Evolutionary conservation across 1,139 yeast species (phyloP).

Genomic region (Candida freyschussii): DNA sequence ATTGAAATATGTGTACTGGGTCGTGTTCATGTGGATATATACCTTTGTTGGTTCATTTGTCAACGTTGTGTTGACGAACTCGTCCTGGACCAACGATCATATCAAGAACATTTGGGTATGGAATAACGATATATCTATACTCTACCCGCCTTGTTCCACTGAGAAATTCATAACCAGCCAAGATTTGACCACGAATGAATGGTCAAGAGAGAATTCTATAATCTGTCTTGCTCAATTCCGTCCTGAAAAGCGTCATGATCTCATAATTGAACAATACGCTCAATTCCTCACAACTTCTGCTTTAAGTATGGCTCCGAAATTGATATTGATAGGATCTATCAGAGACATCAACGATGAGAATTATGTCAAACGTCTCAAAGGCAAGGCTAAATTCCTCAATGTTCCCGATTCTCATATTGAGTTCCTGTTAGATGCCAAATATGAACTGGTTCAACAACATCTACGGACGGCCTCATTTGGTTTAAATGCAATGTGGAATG

Average conservation of each 20-base stretch:
- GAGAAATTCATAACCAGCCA: constrained; percentile 36
- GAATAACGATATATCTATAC: constrained; percentile 37
- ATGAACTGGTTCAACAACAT: constrained; percentile 51
- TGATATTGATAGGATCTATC: constrained; percentile 81
- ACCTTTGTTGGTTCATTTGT: constrained; percentile 62
- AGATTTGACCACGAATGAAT: constrained; percentile 4
- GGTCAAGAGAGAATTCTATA: constrained; percentile 48
- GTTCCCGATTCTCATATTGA: constrained; percentile 48
- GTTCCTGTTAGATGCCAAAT: constrained; percentile 74
- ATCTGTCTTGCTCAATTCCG: constrained; percentile 90
- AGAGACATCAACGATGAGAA: constrained; percentile 63
- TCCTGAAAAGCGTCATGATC: constrained; percentile 85
- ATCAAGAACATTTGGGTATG: constrained; percentile 56
- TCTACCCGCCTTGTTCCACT: constrained; percentile 88
- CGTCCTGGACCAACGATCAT: constrained; percentile 88
- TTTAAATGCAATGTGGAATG: constrained; percentile 98
- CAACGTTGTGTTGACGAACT: constrained; percentile 68
- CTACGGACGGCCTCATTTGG: constrained; percentile 68
- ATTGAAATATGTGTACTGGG: constrained; percentile 69
- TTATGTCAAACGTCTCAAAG: constrained; percentile 48
- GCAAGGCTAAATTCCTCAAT: constrained; percentile 41
- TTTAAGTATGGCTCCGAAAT: constrained; percentile 36
- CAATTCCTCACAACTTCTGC: constrained; percentile 33
- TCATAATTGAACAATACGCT: constrained; percentile 61
- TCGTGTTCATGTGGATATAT: constrained; percentile 54